phyloP scores from a whole-genome alignment of 768 basidiomycete genomes.

The Clitopilus hobsonii region DNA sequence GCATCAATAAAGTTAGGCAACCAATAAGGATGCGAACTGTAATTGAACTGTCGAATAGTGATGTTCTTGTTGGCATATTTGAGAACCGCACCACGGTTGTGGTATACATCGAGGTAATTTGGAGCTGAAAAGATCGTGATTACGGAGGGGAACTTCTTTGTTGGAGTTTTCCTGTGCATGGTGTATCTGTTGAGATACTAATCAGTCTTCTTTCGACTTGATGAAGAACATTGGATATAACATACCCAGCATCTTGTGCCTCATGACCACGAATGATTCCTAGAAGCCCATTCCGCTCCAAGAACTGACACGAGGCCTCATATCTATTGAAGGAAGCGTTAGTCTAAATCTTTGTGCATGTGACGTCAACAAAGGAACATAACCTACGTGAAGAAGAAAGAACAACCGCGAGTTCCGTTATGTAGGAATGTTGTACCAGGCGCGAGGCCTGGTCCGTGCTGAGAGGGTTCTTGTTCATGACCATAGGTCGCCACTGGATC shows the following conservation, averaged over 20 bases:
- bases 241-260: slow-evolving; percentile 92
- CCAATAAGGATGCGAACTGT: slow-evolving; percentile 86
- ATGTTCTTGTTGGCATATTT: slow-evolving; percentile 97
- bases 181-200: slow-evolving; percentile 68
- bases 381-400: slow-evolving; percentile 86
- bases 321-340: slow-evolving; percentile 36
- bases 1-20: slow-evolving; percentile 97
- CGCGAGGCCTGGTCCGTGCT: slow-evolving; percentile 47
- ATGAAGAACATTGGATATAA: background rate
- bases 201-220: too few species aligned
- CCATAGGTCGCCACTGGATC: slow-evolving; percentile 91
- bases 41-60: slow-evolving; percentile 87
- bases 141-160: slow-evolving; percentile 92
- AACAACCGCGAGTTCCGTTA: slow-evolving; percentile 87
- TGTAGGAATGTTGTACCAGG: slow-evolving; percentile 64
- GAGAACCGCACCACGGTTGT: slow-evolving; percentile 94
- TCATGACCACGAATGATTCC: slow-evolving; percentile 96
- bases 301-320: slow-evolving; percentile 87
- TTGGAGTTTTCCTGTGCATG: slow-evolving; percentile 94
- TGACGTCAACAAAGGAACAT: background rate
- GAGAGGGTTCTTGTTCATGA: slow-evolving; percentile 58
- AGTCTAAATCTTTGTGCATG: slow-evolving; percentile 21
- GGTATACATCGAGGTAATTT: slow-evolving; percentile 94
- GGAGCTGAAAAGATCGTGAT: slow-evolving; percentile 98
- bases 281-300: slow-evolving; percentile 87